phyloP scores from a whole-genome alignment of 441 rosid species.

The Omphalea diandra region DNA sequence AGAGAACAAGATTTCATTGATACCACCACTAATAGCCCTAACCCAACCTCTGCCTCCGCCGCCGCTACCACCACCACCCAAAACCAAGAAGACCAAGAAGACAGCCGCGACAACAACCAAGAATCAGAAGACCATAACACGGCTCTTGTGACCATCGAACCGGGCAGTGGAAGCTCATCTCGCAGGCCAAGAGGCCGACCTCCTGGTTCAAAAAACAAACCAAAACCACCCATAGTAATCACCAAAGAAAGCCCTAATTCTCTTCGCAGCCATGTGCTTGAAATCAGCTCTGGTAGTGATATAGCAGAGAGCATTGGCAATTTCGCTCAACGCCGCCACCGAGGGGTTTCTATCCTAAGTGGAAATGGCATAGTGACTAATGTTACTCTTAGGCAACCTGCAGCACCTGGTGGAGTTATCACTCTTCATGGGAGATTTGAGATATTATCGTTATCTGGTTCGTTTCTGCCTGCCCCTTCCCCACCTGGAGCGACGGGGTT shows the following conservation, averaged over 20 bases:
- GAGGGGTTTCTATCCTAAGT: constrained; percentile 76
- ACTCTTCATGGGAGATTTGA: constrained; percentile 78
- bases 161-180: constrained; percentile 47
- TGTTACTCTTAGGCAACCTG: constrained; percentile 76
- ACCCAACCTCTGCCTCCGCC: constrained; percentile 25
- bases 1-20: constrained; percentile 54
- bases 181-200: constrained; percentile 89
- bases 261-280: constrained; percentile 83
- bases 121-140: constrained; percentile 40
- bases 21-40: constrained; percentile 25
- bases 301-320: constrained; percentile 58
- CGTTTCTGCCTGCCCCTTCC: constrained; percentile 72
- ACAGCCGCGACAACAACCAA: constrained; percentile 38
- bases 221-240: constrained; percentile 67
- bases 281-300: constrained; percentile 72
- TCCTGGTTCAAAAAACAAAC: constrained; percentile 83
- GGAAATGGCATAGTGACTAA: constrained; percentile 77
- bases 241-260: constrained; percentile 91
- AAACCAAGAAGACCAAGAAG: constrained; percentile 49
- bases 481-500: constrained; percentile 72
- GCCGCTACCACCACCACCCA: constrained; percentile 30
- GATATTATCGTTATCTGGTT: constrained; percentile 75
- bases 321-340: constrained; percentile 63
- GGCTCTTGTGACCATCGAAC: constrained; percentile 31
- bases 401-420: constrained; percentile 68